Percentiles rank a stretch among this genome's conserved stretches.
phyloP scores from a whole-genome alignment of 805 yeast genomes.

The Cyberlindnera euphorbiae region DNA sequence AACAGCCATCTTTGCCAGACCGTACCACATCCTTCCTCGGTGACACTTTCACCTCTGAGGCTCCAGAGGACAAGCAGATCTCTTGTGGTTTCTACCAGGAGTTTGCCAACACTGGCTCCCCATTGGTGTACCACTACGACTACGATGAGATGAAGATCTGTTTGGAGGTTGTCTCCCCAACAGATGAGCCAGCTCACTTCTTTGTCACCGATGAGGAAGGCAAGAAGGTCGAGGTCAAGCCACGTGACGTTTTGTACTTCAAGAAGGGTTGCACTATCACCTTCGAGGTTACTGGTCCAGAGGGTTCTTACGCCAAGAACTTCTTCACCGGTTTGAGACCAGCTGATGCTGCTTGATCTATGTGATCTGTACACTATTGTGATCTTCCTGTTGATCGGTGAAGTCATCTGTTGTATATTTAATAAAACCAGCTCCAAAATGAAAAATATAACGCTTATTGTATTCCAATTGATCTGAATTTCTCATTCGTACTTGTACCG shows the following conservation, averaged over 20 bases:
- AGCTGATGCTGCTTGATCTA: slow-evolving; percentile 28
- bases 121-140: slow-evolving; percentile 60
- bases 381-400: slow-evolving; percentile 13
- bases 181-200: slow-evolving; percentile 53
- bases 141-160: slow-evolving; percentile 70
- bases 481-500: too few relatives aligned
- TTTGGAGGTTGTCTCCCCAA: slow-evolving; percentile 40
- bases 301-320: slow-evolving; percentile 49
- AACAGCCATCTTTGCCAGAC: slow-evolving; percentile 57
- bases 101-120: slow-evolving; percentile 50
- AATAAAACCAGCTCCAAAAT: slow-evolving; percentile 1
- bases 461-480: not conserved
- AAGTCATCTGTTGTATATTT: not conserved
- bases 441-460: not conserved
- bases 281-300: slow-evolving; percentile 50
- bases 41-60: slow-evolving; percentile 57
- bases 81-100: slow-evolving; percentile 67
- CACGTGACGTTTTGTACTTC: slow-evolving; percentile 68
- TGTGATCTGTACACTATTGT: not conserved
- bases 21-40: slow-evolving; percentile 68
- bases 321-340: slow-evolving; percentile 62
- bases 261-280: slow-evolving; percentile 64
- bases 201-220: slow-evolving; percentile 63
- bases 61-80: slow-evolving; percentile 55
- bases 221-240: slow-evolving; percentile 47